Evolutionary conservation across 306 rosid genomes (phyloP), one percentile per base, ranked within the genome.

Genomic region (Dryas drummondii): DNA sequence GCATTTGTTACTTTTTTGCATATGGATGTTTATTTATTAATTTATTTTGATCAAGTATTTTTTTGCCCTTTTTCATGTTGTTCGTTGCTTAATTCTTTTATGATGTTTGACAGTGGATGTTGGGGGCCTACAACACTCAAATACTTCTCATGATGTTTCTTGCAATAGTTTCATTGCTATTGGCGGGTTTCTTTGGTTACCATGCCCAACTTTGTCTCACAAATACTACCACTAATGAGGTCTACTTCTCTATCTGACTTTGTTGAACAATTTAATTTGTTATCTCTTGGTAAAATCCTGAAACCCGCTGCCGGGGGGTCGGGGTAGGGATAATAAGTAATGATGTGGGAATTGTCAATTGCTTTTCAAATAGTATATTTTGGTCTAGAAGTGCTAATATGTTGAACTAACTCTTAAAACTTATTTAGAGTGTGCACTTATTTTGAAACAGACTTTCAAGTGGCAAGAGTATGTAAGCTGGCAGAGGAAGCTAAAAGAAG

Each of bases 191-290:
- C 83, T 89, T 90, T 81, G 87, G 91, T 79, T 94, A 90, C 86
- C 98, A 94, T 76, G 91, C 97, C 68, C 87, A 90, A 54, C 97
- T 94, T 44, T 91, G 97, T 86, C 89, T 94, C 76, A 82, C 85
- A 76, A 92, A 94, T 77, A 92, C 92, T 55, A 94, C 99, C 70
- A 88, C 97, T n/a, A 92, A 92, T 49, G 99, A 94, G 99, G 99
- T 94, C 64, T 71, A 54, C 71, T 85, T 76, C 66, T 48, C 49
- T 58, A 19, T 46, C 76, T 48, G 62, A 48, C 59, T 66, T 82
- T 71, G 69, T 60, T 60, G 16, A 61, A 70, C 71, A 19, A 73
- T 57, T 15, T 37, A 81, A 32, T 15, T 4, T 62, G 60, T 70
- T 48, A 49, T 47, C 44, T 62, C 66, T 70, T 71, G 6, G 16